Conservation (phyloP, 495 filamentous ascomycete species). For the Neurospora sp. region DNA sequence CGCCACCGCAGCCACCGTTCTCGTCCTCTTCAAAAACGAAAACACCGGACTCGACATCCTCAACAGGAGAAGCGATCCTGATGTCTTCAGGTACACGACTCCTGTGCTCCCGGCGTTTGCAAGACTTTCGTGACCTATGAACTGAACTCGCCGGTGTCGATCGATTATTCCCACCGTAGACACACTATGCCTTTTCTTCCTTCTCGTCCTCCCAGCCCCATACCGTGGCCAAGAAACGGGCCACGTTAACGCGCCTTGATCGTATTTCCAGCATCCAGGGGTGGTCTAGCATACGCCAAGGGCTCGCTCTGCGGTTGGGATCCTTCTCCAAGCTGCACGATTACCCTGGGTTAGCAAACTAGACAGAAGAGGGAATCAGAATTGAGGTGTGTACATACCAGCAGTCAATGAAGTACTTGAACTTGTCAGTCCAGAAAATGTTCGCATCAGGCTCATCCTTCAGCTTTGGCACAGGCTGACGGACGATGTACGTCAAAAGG, state of each 20-base stretch:
- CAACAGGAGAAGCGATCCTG: not conserved
- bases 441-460: slow-evolving; percentile 79
- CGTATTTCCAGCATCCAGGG: slow-evolving; percentile 97
- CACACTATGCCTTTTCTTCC: not conserved
- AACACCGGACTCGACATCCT: not conserved
- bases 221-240: slow-evolving; percentile 78
- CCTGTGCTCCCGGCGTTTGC: not conserved
- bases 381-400: slow-evolving; percentile 57
- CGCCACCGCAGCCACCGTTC: not conserved
- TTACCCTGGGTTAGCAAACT: not conserved
- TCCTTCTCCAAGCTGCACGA: slow-evolving; percentile 81
- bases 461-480: slow-evolving; percentile 88
- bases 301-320: slow-evolving; percentile 70
- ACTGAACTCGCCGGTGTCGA: not conserved
- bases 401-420: slow-evolving; percentile 99
- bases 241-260: slow-evolving; percentile 93
- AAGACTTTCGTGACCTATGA: not conserved
- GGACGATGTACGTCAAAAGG: slow-evolving; percentile 90
- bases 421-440: slow-evolving; percentile 88
- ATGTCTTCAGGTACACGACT: not conserved
- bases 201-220: slow-evolving; percentile 75
- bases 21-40: not conserved
- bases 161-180: not conserved
- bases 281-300: slow-evolving; percentile 98
- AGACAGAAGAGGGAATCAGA: not conserved